Conservation (phyloP, 768 basidiomycete species). For the Tulasnella calospora region DNA sequence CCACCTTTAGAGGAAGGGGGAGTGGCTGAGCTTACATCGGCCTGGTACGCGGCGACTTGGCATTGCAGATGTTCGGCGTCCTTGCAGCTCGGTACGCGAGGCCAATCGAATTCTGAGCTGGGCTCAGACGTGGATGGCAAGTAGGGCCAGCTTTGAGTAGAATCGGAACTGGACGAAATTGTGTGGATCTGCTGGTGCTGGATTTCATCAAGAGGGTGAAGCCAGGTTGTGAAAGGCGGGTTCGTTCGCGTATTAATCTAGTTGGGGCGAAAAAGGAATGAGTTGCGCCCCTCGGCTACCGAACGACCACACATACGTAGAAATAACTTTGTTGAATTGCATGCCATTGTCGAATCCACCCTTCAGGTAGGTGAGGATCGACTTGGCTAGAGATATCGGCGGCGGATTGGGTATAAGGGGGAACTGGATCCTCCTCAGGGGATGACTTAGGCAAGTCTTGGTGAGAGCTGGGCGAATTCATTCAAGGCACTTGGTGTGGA, state of each 20-base stretch:
- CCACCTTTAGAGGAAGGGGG: not conserved
- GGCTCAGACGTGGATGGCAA: not conserved
- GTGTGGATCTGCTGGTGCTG: conserved; percentile 51
- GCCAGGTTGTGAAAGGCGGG: conserved; percentile 66
- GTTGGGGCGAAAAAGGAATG: not conserved
- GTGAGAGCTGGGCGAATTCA: not conserved
- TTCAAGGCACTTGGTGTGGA: not conserved
- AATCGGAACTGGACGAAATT: not conserved
- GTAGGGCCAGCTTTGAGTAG: not conserved
- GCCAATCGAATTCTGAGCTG: no score
- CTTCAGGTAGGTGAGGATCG: not conserved
- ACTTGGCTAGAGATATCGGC: not conserved
- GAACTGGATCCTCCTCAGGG: not conserved
- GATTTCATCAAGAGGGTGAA: conserved; percentile 65
- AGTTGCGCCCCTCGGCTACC: not conserved
- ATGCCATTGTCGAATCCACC: conserved; percentile 12
- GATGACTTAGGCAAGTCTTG: not conserved
- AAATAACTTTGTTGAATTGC: conserved; percentile 33
- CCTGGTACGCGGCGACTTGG: no score
- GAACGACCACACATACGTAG: conserved; percentile 42
- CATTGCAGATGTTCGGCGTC: no score
- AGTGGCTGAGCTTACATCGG: not conserved
- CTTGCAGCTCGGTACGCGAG: no score
- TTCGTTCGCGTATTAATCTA: conserved; percentile 59
- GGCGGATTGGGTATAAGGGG: not conserved